These are phyloP conservation scores for Silene latifolia DNA, from an alignment of 148 eudicot genomes.

Conservation along the genomic window DNA sequence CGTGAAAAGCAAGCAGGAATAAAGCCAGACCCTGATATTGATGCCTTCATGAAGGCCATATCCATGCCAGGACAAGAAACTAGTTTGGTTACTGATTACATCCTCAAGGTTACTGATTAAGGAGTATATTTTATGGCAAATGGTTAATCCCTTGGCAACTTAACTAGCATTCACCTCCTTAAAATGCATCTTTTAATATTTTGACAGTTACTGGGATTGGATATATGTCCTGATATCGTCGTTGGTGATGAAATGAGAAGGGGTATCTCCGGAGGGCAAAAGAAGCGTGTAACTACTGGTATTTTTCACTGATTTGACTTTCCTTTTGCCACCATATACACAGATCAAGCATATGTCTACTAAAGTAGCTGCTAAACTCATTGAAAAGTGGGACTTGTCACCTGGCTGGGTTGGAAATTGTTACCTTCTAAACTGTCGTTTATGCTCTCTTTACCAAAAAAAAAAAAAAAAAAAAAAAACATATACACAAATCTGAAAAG, in stretches of 20 bases:
- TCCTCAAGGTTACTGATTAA: too few relatives aligned
- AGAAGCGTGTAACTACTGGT: constrained; percentile 90
- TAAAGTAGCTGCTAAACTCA: not conserved
- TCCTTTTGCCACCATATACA: constrained; percentile 2
- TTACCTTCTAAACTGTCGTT: too few relatives aligned
- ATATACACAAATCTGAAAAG: not conserved
- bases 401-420: too few relatives aligned
- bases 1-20: constrained; percentile 63
- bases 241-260: constrained; percentile 84
- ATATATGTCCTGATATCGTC: constrained; percentile 64
- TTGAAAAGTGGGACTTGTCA: too few relatives aligned
- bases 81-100: constrained; percentile 62
- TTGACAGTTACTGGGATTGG: constrained; percentile 51
- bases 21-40: constrained; percentile 67
- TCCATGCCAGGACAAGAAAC: constrained; percentile 52
- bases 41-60: constrained; percentile 77
- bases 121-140: not conserved
- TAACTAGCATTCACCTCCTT: not conserved
- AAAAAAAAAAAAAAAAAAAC: too few relatives aligned
- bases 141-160: not conserved
- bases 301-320: not conserved
- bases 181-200: not conserved
- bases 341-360: not conserved
- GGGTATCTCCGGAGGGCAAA: constrained; percentile 91
- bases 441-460: not conserved